A percentile compares a stretch with the other conserved stretches of the same genome.
Conservation (phyloP, 129 eudicot genomes). For the Mikania micrantha region DNA sequence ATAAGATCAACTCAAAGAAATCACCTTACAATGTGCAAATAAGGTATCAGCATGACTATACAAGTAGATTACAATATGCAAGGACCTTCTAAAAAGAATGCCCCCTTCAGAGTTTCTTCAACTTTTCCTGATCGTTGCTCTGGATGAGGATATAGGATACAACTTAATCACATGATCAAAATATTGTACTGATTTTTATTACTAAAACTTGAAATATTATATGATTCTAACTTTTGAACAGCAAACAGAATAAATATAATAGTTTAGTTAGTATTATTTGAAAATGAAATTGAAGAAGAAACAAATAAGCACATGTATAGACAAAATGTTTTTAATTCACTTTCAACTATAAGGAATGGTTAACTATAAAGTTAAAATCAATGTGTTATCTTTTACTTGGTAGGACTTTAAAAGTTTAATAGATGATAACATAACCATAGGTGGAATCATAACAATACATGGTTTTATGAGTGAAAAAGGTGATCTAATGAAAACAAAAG, state of each 20-base stretch:
- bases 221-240: background rate
- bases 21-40: too few species aligned
- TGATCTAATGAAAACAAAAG: background rate
- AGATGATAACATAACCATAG: background rate
- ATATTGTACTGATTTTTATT: background rate
- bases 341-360: background rate
- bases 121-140: conserved; percentile 60
- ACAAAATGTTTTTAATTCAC: background rate
- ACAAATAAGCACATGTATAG: background rate
- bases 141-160: conserved; percentile 21
- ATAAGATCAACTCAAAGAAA: background rate
- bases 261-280: background rate
- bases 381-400: background rate
- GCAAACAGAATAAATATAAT: background rate
- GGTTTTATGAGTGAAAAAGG: too few species aligned
- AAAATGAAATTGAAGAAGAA: background rate
- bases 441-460: background rate
- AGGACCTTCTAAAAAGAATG: conserved; percentile 41
- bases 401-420: background rate
- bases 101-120: conserved; percentile 40
- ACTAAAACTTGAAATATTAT: background rate
- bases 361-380: background rate
- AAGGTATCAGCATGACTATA: too few species aligned
- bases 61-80: background rate
- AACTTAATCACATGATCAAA: too few species aligned